Evolutionary conservation across 345 rosid species (phyloP).

Genomic region (Eucalyptus melliodora): DNA sequence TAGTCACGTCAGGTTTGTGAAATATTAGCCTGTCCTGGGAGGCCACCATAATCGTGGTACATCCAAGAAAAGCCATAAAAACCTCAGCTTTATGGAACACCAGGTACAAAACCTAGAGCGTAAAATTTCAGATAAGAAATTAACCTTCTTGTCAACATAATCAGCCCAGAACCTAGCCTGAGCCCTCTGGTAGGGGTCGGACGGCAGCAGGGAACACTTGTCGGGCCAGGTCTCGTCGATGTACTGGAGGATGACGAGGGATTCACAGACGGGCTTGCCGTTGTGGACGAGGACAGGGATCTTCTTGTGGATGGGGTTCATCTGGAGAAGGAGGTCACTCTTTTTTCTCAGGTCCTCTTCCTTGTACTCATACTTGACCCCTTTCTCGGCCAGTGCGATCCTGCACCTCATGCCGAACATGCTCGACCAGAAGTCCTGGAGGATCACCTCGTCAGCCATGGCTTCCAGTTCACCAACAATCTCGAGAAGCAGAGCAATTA

Average conservation of each 20-base stretch:
- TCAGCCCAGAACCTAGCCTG: conserved; percentile 4
- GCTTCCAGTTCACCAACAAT: background rate
- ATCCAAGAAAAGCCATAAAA: background rate
- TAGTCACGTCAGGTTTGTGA: background rate
- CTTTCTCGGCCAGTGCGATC: conserved; percentile 3
- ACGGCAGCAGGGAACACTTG: background rate
- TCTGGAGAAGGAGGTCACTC: background rate
- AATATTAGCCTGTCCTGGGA: background rate
- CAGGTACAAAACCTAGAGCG: background rate
- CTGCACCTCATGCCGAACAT: background rate
- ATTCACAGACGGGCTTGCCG: conserved; percentile 5
- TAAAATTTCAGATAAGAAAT: background rate
- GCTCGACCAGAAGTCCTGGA: background rate
- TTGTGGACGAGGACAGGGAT: conserved; percentile 4
- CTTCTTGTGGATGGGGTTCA: conserved; percentile 1
- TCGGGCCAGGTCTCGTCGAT: conserved; percentile 6
- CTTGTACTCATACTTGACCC: background rate
- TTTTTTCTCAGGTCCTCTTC: background rate
- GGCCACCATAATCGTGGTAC: background rate
- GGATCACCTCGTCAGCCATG: background rate
- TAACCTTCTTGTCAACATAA: background rate
- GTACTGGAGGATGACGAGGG: background rate
- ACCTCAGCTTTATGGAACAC: background rate
- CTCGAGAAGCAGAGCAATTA: background rate
- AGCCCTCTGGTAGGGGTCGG: background rate